Conservation (phyloP, 306 rosid genomes). For the Quercus wislizeni region DNA sequence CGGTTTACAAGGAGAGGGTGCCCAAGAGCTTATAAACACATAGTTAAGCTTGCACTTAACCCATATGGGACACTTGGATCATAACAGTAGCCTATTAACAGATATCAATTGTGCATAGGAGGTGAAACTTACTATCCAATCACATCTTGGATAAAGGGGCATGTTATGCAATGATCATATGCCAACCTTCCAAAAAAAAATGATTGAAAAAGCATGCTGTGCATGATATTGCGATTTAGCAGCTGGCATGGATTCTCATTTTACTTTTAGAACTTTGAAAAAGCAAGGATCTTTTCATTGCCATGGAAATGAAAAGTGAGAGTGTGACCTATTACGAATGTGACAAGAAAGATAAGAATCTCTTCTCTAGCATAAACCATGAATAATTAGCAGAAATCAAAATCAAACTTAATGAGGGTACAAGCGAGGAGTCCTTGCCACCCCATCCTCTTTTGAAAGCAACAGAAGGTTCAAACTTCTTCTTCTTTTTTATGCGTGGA, state of each 20-base stretch:
- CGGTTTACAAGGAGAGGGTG: no score
- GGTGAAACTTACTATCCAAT: background rate
- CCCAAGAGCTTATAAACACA: no score
- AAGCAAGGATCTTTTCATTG: background rate
- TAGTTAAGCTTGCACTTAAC: no score
- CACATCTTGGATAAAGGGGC: background rate
- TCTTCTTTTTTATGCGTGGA: no score
- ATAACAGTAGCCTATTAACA: background rate
- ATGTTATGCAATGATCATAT: background rate
- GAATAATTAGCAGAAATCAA: background rate
- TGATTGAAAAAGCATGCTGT: background rate
- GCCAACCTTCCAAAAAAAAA: background rate
- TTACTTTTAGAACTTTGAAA: background rate
- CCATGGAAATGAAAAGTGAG: background rate
- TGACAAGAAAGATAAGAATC: background rate
- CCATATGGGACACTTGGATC: no score
- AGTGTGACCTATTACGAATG: background rate
- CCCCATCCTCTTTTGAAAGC: background rate
- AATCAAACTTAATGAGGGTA: background rate
- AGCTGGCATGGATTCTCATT: background rate
- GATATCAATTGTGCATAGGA: background rate
- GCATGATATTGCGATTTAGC: background rate
- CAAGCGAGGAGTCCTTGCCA: background rate
- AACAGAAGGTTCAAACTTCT: background rate
- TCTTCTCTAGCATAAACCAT: background rate